Base-by-base conservation (phyloP, 306 rosid genomes). In the Crotalaria pallida region DNA sequence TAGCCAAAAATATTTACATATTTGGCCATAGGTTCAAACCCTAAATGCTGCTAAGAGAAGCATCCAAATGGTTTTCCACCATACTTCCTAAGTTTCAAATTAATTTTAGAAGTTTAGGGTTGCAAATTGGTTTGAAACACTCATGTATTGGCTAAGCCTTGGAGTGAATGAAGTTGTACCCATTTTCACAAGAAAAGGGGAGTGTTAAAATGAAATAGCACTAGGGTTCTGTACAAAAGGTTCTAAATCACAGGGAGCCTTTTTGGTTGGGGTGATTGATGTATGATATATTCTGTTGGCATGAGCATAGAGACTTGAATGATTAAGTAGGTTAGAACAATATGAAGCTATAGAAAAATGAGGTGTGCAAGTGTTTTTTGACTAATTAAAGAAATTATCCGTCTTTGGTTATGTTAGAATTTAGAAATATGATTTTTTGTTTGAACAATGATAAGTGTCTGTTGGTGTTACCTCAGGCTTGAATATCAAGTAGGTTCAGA, bases 321-420 rank as follows among this genome's bases (percentile, higher is more conserved):
- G 47, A 47, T 27, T 52, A 38, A 6, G 69, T 64, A 48, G 34
- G 29, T 45, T 47, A 2, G 49, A 41, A 43, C 29, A 41, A n/a
- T 21, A 13, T 45, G 13, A 47, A 68, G 26, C 48, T 57, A 21
- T 47, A 65, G 74, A 27, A 79, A 55, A 61, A 53, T 61, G 67
- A 45, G 72, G 17, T 58, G 34, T 45, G 56, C 65, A 38, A 19
- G 65, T 57, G 16, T n/a, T 50, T 55, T 36, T 45, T 16, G 5
- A 21, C 27, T 57, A 58, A 40, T 49, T 44, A 31, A 52, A 41
- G 36, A 51, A 51, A 50, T 23, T 38, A 8, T 6, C 36, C 36
- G 7, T 31, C 6, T 6, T 6, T 31, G 36, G 36, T 31, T 31
- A 5, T 1, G 27, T 3, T 24, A 24, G 2, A 31, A 6, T 4